These are phyloP conservation scores for Saturnispora kantuleensis DNA, from an alignment of 805 yeast species.

Conservation along the genomic window DNA sequence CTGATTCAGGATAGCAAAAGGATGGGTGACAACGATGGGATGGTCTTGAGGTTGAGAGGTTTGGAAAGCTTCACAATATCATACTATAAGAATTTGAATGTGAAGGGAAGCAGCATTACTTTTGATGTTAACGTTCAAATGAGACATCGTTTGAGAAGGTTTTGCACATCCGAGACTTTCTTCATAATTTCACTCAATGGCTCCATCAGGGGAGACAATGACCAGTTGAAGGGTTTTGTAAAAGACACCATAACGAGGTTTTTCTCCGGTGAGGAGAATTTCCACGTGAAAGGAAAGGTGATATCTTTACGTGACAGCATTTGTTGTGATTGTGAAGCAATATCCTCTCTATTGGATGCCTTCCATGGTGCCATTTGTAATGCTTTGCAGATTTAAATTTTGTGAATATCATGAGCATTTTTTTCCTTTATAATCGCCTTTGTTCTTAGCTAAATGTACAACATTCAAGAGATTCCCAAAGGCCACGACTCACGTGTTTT, in stretches of 20 bases:
- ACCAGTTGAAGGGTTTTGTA: background rate
- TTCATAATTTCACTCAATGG: background rate
- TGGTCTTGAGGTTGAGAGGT: conserved; percentile 14
- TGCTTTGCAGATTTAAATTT: background rate
- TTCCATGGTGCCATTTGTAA: conserved; percentile 5
- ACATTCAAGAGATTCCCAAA: conserved; percentile 23
- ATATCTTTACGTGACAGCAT: conserved; percentile 18
- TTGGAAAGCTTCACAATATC: conserved; percentile 20
- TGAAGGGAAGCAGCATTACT: background rate
- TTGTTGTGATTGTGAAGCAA: conserved; percentile 19
- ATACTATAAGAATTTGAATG: conserved; percentile 14
- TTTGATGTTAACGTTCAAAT: conserved; percentile 18
- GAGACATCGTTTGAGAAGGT: conserved; percentile 14
- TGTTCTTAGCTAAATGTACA: conserved; percentile 14
- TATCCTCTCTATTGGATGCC: conserved; percentile 10
- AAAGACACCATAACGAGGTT: conserved; percentile 6
- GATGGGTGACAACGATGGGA: conserved; percentile 11
- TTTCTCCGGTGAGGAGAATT: conserved; percentile 17
- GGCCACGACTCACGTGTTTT: conserved; percentile 19
- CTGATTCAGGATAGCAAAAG: conserved; percentile 9
- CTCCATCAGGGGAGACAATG: background rate
- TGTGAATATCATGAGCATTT: conserved; percentile 3
- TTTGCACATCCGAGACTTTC: conserved; percentile 2
- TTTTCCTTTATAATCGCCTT: background rate
- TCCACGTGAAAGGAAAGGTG: conserved; percentile 11